A percentile compares a stretch with the other conserved stretches of the same genome.
Conservation (phyloP, 2,329 filamentous ascomycete species). For the Colletotrichum lupini region DNA sequence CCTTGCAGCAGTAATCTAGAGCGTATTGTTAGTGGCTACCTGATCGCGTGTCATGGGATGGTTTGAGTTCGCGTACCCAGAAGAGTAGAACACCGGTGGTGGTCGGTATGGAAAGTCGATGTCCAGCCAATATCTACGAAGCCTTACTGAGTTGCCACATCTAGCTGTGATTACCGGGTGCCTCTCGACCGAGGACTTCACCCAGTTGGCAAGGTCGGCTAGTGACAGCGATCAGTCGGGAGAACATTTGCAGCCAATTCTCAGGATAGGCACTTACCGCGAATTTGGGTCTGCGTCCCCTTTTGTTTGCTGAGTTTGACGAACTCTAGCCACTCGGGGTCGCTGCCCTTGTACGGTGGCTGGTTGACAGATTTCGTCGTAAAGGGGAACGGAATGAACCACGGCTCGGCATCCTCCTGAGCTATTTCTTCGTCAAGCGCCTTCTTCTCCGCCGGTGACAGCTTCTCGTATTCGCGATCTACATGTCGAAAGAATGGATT, state of each 20-base stretch:
- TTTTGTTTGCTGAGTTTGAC: constrained; percentile 66
- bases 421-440: constrained; percentile 51
- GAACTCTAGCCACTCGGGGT: constrained; percentile 74
- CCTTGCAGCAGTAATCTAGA: constrained; percentile 61
- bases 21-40: constrained; percentile 37
- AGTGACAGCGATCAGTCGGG: background rate
- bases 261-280: constrained; percentile 8
- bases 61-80: constrained; percentile 61
- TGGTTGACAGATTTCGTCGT: constrained; percentile 61
- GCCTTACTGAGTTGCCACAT: constrained; percentile 58
- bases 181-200: constrained; percentile 52
- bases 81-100: constrained; percentile 68
- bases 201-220: constrained; percentile 59
- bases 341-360: constrained; percentile 63
- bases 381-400: constrained; percentile 73
- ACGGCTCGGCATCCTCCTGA: constrained; percentile 55
- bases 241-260: background rate
- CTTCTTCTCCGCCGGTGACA: constrained; percentile 56
- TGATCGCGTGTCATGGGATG: background rate
- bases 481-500: constrained; percentile 55
- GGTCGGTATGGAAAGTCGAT: constrained; percentile 68
- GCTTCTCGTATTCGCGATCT: constrained; percentile 54
- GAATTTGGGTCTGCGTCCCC: constrained; percentile 57
- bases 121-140: constrained; percentile 69
- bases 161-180: constrained; percentile 55